These are phyloP conservation scores for Zoysia pacifica DNA, from an alignment of 176 grass and related monocot species.

Conservation along the genomic window DNA sequence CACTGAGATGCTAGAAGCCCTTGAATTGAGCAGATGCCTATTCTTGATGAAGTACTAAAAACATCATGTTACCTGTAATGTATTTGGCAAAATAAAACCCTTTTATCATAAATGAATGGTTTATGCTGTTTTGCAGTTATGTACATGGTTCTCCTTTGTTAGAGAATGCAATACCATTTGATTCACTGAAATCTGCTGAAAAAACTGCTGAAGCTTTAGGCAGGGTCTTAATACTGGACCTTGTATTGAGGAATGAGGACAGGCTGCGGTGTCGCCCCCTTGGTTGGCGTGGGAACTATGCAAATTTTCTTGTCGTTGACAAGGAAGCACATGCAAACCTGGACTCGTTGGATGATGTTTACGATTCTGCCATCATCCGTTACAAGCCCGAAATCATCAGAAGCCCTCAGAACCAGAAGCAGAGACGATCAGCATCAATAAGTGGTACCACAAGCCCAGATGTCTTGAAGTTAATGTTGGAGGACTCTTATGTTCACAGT, in stretches of 20 bases:
- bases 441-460: conserved; percentile 71
- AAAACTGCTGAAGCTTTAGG: conserved; percentile 84
- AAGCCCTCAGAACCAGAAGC: conserved; percentile 55
- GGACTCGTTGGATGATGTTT: conserved; percentile 57
- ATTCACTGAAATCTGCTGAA: conserved; percentile 65
- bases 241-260: conserved; percentile 91
- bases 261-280: conserved; percentile 78
- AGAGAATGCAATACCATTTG: conserved; percentile 65
- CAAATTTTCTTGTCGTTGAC: conserved; percentile 70
- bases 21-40: conserved; percentile 87
- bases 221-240: conserved; percentile 85
- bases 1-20: conserved; percentile 77
- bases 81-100: conserved; percentile 18
- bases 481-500: conserved; percentile 40
- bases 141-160: conserved; percentile 77
- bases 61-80: conserved; percentile 24
- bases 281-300: conserved; percentile 97
- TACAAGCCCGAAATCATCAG: conserved; percentile 59
- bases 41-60: conserved; percentile 86
- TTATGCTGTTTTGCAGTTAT: conserved; percentile 72
- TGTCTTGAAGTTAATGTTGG: conserved; percentile 30
- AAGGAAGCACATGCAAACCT: conserved; percentile 68
- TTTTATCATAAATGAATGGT: conserved; percentile 27
- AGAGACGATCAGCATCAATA: conserved; percentile 73
- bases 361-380: conserved; percentile 54